Base-by-base conservation (phyloP, 768 basidiomycete species). In the Nidularia sp. region DNA sequence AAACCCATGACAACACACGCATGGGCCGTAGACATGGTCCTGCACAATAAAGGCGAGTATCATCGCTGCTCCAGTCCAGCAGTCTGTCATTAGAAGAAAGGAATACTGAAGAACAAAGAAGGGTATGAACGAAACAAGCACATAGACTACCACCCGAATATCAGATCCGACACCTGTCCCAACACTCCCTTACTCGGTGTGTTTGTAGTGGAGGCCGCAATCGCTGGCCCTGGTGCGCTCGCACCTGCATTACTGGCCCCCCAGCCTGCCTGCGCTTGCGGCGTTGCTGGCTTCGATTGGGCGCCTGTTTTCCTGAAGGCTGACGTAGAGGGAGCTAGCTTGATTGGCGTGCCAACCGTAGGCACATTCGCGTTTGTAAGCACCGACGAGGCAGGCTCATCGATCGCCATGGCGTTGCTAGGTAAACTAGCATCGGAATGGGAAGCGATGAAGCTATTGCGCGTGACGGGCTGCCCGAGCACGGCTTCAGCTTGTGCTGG, bases 141-240 rank as follows among this genome's bases (percentile, higher is more conserved):
- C 18, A 18, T 18, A 5, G 7, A 43, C 57, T 81, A 91, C 88
- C 88, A 91, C 12, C 88, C 88, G 62, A 90, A 91, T 46, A 92
- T 84, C 56, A 90, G 63, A 71, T 92, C 89, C 9, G 85, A 84
- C 49, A 91, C 81, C 66, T 88, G 87, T 10, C 86, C 86, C 9
- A 90, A 55, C 57, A 90, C 61, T 5, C 84, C 77, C 62, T 83
- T 90, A 55, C 61, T 77, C 6, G 78, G 73, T 3, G 44, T 45
- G 44, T 25, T 45, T 4, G 67, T 67, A 42, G 69, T 58, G 56
- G 54, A 63, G 22, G 57, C 60, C 33, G 59, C 50, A 32, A n/a
- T 36, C 34, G 35, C 45, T 34, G 46, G 49, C 33, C 35, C 53
- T 31, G 59, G 53, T n/a, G 57, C 54, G 46, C 59, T 53, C 52